These are phyloP conservation scores for Myriangium duriaei DNA, from an alignment of 2,329 filamentous ascomycete species.

Conservation along the genomic window DNA sequence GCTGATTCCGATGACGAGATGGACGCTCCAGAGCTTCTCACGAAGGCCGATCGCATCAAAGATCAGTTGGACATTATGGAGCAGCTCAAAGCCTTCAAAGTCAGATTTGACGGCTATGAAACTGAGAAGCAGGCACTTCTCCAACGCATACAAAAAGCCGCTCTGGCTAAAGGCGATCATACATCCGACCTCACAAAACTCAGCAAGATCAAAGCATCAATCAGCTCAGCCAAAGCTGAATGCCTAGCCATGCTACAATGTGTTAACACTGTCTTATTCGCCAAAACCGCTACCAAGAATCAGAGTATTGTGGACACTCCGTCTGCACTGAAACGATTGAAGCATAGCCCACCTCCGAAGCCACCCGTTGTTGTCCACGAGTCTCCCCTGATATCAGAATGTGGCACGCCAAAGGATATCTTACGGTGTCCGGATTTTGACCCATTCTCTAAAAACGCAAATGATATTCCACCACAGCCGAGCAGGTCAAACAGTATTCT, in stretches of 20 bases:
- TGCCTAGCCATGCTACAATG: conserved; percentile 9
- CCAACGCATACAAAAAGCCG: conserved; percentile 10
- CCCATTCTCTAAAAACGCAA: neutral
- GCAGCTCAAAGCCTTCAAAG: conserved; percentile 4
- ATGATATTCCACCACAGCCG: neutral
- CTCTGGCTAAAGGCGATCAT: conserved; percentile 8
- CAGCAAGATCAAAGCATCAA: conserved; percentile 9
- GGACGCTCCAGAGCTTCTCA: conserved; percentile 3
- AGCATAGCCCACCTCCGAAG: neutral
- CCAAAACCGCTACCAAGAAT: too few relatives aligned
- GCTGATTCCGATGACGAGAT: conserved; percentile 4
- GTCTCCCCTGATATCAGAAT: too few relatives aligned
- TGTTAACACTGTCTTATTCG: conserved; percentile 2
- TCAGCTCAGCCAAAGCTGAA: conserved; percentile 2
- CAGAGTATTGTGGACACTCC: too few relatives aligned
- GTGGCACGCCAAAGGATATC: too few relatives aligned
- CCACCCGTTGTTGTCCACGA: neutral
- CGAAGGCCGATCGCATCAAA: neutral
- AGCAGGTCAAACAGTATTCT: neutral
- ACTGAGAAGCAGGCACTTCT: conserved; percentile 5
- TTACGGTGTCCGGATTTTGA: too few relatives aligned
- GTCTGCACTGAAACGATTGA: too few relatives aligned
- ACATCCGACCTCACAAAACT: conserved; percentile 7
- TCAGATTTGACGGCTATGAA: conserved; percentile 3
- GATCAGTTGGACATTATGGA: conserved; percentile 2